phyloP scores from a whole-genome alignment of 257 asterid species.

The Voacanga thouarsii region DNA sequence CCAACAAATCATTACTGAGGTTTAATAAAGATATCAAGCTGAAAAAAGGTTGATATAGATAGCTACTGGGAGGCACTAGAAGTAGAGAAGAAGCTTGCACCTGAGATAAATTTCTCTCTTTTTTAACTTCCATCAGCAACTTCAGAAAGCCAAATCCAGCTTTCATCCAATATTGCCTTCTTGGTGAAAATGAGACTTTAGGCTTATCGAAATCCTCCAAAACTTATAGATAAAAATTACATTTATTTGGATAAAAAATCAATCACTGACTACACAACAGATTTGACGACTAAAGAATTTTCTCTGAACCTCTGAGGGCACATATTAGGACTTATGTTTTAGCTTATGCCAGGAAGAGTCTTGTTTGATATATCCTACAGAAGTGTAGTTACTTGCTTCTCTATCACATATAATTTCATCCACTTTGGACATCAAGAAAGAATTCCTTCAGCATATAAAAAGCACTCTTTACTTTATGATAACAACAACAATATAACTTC shows the following conservation, averaged over 20 bases:
- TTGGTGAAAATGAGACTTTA: neutral
- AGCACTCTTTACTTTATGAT: no score
- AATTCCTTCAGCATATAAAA: neutral
- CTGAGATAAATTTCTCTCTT: neutral
- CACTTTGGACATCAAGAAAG: conserved; percentile 2
- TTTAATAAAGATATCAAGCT: neutral
- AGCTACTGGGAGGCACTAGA: neutral
- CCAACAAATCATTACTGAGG: neutral
- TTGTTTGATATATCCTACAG: neutral
- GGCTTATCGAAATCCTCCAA: neutral
- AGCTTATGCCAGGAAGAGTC: neutral
- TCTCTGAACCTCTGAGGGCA: neutral
- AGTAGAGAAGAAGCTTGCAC: neutral
- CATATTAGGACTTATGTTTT: neutral
- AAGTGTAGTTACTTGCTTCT: neutral
- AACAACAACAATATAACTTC: neutral
- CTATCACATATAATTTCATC: neutral
- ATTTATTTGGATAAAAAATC: neutral
- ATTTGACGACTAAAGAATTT: conserved; percentile 5
- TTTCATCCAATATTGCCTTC: neutral
- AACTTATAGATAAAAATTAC: no score
- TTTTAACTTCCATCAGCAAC: neutral
- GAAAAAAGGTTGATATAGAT: neutral
- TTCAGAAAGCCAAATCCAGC: neutral
- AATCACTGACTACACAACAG: neutral